Conservation (phyloP, 352 stramenopile species). For the Globisporangium orthogonon region DNA sequence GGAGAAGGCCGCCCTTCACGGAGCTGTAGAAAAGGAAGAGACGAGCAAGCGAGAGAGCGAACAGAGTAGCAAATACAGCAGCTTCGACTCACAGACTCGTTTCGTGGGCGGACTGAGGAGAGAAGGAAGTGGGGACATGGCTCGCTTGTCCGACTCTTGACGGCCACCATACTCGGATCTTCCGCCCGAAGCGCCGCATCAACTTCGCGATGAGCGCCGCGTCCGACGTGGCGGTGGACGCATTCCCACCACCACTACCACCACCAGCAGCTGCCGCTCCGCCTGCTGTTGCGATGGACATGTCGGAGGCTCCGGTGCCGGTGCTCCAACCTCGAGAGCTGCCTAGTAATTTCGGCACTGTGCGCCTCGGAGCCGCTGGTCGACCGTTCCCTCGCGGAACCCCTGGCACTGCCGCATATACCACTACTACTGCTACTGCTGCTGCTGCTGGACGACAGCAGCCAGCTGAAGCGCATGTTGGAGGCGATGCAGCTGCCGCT, state of each 20-base stretch:
- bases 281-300: neutral
- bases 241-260: no score
- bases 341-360: conserved; percentile 33
- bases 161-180: no score
- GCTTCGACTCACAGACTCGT: no score
- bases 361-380: conserved; percentile 46
- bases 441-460: neutral
- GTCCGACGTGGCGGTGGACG: neutral
- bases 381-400: conserved; percentile 19
- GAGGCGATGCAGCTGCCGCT: neutral
- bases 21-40: neutral
- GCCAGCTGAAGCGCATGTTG: neutral
- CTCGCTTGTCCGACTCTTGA: no score
- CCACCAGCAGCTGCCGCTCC: neutral
- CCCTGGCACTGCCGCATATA: no score
- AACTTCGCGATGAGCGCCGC: neutral
- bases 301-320: neutral
- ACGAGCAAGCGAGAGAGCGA: no score
- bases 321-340: conserved; percentile 27
- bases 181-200: neutral
- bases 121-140: no score
- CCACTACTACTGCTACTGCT: neutral
- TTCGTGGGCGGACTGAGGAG: no score
- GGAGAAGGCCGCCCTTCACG: neutral
- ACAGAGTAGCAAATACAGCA: no score